phyloP scores from a whole-genome alignment of 2,329 filamentous ascomycete species.

The Fusarium pseudoanthophilum region DNA sequence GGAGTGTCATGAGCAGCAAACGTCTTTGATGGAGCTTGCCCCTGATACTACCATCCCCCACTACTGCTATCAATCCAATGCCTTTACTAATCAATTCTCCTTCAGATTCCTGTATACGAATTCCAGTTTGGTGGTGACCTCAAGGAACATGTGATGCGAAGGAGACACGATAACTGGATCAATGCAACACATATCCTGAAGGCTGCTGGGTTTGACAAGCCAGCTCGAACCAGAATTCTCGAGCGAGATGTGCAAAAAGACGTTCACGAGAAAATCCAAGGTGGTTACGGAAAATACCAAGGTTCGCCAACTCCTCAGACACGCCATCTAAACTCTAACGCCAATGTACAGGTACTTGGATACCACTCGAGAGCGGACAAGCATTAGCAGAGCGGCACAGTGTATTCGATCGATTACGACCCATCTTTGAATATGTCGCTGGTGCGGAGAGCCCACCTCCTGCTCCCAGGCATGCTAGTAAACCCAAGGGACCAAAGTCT shows the following conservation, averaged over 20 bases:
- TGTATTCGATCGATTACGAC: slow-evolving; percentile 81
- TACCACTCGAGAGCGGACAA: slow-evolving; percentile 85
- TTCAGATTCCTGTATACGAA: slow-evolving; percentile 92
- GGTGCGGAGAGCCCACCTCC: slow-evolving; percentile 91
- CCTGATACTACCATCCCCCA: background rate
- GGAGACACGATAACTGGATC: slow-evolving; percentile 94
- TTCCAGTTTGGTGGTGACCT: slow-evolving; percentile 84
- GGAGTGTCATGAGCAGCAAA: background rate
- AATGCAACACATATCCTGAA: slow-evolving; percentile 99
- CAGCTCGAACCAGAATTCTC: slow-evolving; percentile 90
- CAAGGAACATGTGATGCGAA: slow-evolving; percentile 93
- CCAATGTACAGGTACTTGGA: slow-evolving; percentile 81
- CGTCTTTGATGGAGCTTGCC: background rate
- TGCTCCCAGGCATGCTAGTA: slow-evolving; percentile 90
- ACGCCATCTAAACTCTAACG: slow-evolving; percentile 8
- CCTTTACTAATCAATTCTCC: slow-evolving; percentile 20
- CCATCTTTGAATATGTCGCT: slow-evolving; percentile 89
- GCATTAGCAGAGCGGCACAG: slow-evolving; percentile 87
- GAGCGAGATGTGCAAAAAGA: slow-evolving; percentile 98
- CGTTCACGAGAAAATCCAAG: slow-evolving; percentile 96
- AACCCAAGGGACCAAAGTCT: slow-evolving; percentile 78
- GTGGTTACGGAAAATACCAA: slow-evolving; percentile 98
- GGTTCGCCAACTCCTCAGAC: slow-evolving; percentile 60
- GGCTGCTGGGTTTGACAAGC: slow-evolving; percentile 96
- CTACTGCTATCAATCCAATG: background rate